These are phyloP conservation scores for Pseudoturritis turrita DNA, from an alignment of 345 rosid species.

Conservation along the genomic window DNA sequence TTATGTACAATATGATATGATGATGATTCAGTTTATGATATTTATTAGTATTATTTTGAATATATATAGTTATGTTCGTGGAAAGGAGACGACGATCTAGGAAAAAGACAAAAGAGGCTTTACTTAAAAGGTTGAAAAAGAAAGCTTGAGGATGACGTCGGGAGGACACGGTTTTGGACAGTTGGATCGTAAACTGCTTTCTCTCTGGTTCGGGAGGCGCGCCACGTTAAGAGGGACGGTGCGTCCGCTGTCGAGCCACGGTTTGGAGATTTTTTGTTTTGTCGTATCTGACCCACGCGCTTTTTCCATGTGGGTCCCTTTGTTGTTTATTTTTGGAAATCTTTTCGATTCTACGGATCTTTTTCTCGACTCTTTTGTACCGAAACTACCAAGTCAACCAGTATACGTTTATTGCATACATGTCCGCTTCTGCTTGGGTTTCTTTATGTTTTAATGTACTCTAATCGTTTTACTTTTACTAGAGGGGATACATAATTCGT, in stretches of 20 bases:
- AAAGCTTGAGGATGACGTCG: constrained; percentile 1
- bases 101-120: constrained; percentile 10
- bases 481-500: no score
- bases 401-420: neutral
- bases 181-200: neutral
- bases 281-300: constrained; percentile 3
- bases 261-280: neutral
- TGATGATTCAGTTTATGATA: no score
- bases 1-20: no score
- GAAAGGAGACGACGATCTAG: constrained; percentile 4
- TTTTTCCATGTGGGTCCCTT: neutral
- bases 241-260: constrained; percentile 29
- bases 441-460: no score
- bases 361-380: neutral
- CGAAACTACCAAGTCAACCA: neutral
- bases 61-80: constrained; percentile 19
- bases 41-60: no score
- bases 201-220: constrained; percentile 12
- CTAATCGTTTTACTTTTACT: no score
- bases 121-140: no score
- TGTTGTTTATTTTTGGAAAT: neutral
- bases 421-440: neutral
- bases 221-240: constrained; percentile 22
- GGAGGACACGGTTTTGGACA: constrained; percentile 23
- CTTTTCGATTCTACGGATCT: neutral